Evolutionary conservation across 768 basidiomycete genomes (phyloP), one percentile per base, ranked within the genome.

Genomic region (Melanogaster broomeanus): DNA sequence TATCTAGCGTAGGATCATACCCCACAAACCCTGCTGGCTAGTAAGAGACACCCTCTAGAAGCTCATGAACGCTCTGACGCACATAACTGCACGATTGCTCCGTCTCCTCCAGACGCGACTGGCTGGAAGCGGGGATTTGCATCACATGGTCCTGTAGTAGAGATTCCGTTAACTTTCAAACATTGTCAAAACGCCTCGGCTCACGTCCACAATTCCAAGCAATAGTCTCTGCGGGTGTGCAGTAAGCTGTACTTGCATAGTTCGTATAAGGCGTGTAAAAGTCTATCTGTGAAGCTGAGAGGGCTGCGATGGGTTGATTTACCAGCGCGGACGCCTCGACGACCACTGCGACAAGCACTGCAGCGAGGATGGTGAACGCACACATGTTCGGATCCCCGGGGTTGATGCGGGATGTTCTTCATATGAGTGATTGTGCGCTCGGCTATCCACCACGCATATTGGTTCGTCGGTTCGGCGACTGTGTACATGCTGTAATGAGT

Each of bases 201-300:
- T 56, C 51, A 76, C 78, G 58, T 60, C 80, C 81, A 64, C 80
- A 82, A 28, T 68, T 69, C 77, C 79, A 81, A 11, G 66, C 65
- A 37, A 72, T 52, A 18, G 73, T 76, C 24, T 60, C 35, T 11
- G 71, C 58, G 3, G 77, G 67, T 18, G 60, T 34, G 51, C 81
- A 82, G 58, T 77, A 76, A 6, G 70, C 78, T 4, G 77, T 67
- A 38, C 73, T 71, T 1, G 81, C 77, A 56, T 75, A 80, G 52
- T 62, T 69, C 6, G 75, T 72, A 65, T 71, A 81, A 2, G 79
- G 74, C 38, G 59, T 73, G 66, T 73, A 81, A 9, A 65, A 42
- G 5, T 65, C 54, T 21, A 80, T 69, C 50, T 79, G 62, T 0
- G 73, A 48, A 16, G 68, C 42, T 21, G 68, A 64, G 33, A 78